Evolutionary conservation across 73 alveolate species (phyloP).

Genomic region (Tetrahymena malaccensis): DNA sequence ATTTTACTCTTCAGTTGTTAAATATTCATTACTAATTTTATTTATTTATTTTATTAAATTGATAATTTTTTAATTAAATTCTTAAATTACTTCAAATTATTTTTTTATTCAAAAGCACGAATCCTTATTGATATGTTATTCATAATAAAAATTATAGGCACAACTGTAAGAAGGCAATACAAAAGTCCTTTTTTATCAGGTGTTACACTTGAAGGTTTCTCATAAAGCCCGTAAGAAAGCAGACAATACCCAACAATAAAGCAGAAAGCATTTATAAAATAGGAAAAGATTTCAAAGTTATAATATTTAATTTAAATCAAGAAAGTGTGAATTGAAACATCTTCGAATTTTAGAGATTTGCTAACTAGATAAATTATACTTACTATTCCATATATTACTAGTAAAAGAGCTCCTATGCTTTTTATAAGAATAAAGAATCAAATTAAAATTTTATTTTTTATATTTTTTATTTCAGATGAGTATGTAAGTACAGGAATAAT

Average conservation of each 20-base stretch:
- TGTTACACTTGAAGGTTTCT: not conserved
- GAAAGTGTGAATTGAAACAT: not conserved
- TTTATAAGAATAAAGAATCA: not conserved
- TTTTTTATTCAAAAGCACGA: not conserved
- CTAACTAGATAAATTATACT: not conserved
- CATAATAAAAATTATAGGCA: not conserved
- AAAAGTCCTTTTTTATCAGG: not conserved
- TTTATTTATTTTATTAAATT: not conserved
- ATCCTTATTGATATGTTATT: not conserved
- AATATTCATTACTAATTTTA: not conserved
- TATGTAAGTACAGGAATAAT: too few species aligned
- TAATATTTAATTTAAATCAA: not conserved
- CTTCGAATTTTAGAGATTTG: not conserved
- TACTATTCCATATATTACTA: not conserved
- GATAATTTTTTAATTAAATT: not conserved
- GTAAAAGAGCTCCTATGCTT: not conserved
- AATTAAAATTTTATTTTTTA: too few species aligned
- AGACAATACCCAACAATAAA: not conserved
- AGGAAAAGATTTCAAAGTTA: not conserved
- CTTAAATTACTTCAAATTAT: not conserved
- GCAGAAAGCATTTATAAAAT: not conserved
- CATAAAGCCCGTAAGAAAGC: not conserved
- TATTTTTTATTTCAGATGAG: too few species aligned
- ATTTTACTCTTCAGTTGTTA: not conserved
- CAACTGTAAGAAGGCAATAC: not conserved